These are phyloP conservation scores for Sugiyamaella xylanicola DNA, from an alignment of 1,139 yeast genomes.

Conservation along the genomic window DNA sequence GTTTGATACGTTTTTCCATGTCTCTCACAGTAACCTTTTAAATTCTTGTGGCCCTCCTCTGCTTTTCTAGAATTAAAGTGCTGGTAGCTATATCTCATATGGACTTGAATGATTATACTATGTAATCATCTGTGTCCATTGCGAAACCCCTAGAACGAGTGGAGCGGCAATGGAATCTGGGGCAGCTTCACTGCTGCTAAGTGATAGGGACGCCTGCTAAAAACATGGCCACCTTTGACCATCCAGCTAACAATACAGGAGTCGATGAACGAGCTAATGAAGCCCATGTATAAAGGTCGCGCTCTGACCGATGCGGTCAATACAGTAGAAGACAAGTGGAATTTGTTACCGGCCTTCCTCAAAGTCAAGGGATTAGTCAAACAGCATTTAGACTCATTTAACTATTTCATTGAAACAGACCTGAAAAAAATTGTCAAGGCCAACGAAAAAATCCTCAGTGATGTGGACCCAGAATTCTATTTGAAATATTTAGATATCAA, in stretches of 20 bases:
- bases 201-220: too few species aligned
- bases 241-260: slow-evolving; percentile 3
- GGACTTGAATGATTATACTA: too few species aligned
- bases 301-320: slow-evolving; percentile 81
- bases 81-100: too few species aligned
- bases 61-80: too few species aligned
- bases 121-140: too few species aligned
- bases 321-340: slow-evolving; percentile 95
- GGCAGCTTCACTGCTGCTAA: too few species aligned
- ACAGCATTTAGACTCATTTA: slow-evolving; percentile 95
- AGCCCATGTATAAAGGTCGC: slow-evolving; percentile 85
- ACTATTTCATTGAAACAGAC: slow-evolving; percentile 92
- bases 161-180: too few species aligned
- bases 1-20: too few species aligned
- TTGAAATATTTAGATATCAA: slow-evolving; percentile 88
- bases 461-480: slow-evolving; percentile 96
- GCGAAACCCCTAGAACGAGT: too few species aligned
- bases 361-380: slow-evolving; percentile 95
- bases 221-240: too few species aligned
- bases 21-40: too few species aligned
- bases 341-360: slow-evolving; percentile 88
- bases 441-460: slow-evolving; percentile 83
- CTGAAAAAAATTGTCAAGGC: slow-evolving; percentile 90
- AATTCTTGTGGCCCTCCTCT: too few species aligned
- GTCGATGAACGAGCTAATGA: slow-evolving; percentile 67